Conservation (phyloP, 345 rosid genomes). For the Eucalyptus leucophloia region DNA sequence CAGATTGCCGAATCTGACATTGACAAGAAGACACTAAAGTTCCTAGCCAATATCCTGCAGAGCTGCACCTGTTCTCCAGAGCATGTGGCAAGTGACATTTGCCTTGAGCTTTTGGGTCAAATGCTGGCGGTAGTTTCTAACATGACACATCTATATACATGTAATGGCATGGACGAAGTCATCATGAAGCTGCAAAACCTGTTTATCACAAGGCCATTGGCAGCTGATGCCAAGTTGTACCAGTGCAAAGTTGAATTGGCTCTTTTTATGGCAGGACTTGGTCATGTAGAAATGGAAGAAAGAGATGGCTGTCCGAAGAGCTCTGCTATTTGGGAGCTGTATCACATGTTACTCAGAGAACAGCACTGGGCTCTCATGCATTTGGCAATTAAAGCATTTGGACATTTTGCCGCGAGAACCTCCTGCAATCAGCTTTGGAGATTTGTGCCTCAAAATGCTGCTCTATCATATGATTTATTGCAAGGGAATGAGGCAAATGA, state of each 20-base stretch:
- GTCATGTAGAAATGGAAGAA: conserved; percentile 48
- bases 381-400: conserved; percentile 65
- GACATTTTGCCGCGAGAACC: conserved; percentile 75
- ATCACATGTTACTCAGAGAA: conserved; percentile 64
- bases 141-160: conserved; percentile 34
- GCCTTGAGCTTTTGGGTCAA: conserved; percentile 39
- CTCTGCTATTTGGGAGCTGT: conserved; percentile 62
- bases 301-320: conserved; percentile 49
- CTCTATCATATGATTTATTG: conserved; percentile 57
- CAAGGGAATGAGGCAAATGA: conserved; percentile 47
- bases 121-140: conserved; percentile 38
- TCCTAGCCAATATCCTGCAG: conserved; percentile 27
- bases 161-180: conserved; percentile 49
- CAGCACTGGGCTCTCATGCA: conserved; percentile 77
- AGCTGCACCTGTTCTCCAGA: conserved; percentile 22
- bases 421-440: conserved; percentile 77
- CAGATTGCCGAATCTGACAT: conserved; percentile 39
- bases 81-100: conserved; percentile 6
- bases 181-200: conserved; percentile 57
- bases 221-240: conserved; percentile 18
- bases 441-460: conserved; percentile 75
- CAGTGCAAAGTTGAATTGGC: conserved; percentile 58
- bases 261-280: conserved; percentile 61
- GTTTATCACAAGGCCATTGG: conserved; percentile 27
- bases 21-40: conserved; percentile 52